Evolutionary conservation across 2,329 filamentous ascomycete species (phyloP).

Genomic region (Alternaria ethzedia): DNA sequence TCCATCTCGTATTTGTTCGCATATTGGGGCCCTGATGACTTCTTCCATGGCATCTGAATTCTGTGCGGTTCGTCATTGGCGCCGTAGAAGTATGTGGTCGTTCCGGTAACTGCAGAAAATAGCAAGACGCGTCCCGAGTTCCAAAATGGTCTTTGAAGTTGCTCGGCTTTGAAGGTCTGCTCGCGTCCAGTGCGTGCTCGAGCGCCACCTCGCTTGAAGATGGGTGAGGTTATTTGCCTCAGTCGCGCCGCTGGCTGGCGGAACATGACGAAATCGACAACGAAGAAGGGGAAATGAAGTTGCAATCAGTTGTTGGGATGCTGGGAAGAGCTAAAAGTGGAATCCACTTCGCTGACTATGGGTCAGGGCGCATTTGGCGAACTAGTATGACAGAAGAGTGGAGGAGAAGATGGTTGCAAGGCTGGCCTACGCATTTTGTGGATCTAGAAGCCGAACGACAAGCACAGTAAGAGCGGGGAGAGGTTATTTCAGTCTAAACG

Average conservation of each 20-base stretch:
- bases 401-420: constrained; percentile 24
- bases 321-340: constrained; percentile 20
- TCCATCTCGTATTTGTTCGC: constrained; percentile 60
- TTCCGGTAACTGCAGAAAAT: constrained; percentile 57
- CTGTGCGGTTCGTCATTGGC: constrained; percentile 48
- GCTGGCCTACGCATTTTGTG: constrained; percentile 35
- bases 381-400: constrained; percentile 24
- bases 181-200: constrained; percentile 37
- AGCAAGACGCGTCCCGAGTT: constrained; percentile 56
- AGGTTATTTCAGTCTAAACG: constrained; percentile 45
- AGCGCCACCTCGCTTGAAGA: constrained; percentile 35
- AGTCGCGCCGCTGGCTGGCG: constrained; percentile 36
- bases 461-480: constrained; percentile 38
- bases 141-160: constrained; percentile 50
- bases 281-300: constrained; percentile 12
- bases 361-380: constrained; percentile 26
- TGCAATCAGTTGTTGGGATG: constrained; percentile 20
- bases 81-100: constrained; percentile 60
- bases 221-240: constrained; percentile 36
- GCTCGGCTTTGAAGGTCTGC: constrained; percentile 24
- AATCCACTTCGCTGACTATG: constrained; percentile 31
- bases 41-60: constrained; percentile 36
- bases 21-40: constrained; percentile 50
- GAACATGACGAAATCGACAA: constrained; percentile 37
- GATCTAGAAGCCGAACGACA: constrained; percentile 30